Percentiles rank a stretch among this genome's conserved stretches.
phyloP scores from a whole-genome alignment of 2,329 filamentous ascomycete genomes.

The Penicillium janthinellum region DNA sequence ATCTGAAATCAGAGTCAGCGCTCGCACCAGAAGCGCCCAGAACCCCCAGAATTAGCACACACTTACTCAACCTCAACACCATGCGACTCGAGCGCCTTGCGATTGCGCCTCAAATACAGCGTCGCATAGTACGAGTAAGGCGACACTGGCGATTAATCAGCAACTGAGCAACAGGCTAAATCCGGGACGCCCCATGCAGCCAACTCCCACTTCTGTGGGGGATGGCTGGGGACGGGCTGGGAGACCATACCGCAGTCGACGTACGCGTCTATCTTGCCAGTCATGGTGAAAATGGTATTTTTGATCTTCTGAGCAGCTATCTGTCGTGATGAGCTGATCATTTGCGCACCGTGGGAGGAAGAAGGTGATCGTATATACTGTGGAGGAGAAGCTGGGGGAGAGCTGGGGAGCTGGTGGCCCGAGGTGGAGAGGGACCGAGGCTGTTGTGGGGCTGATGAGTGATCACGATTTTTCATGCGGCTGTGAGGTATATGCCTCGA shows the following conservation, averaged over 20 bases:
- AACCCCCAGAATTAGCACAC: no score
- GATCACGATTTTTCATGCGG: slow-evolving; percentile 18
- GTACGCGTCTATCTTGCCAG: slow-evolving; percentile 27
- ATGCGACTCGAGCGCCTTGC: slow-evolving; percentile 57
- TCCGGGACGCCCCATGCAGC: background rate
- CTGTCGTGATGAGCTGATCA: slow-evolving; percentile 5
- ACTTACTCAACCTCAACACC: slow-evolving; percentile 67
- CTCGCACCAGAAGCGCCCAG: background rate
- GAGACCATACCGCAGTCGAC: slow-evolving; percentile 26
- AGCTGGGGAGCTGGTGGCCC: slow-evolving; percentile 2
- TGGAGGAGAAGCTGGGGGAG: background rate
- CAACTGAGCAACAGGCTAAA: background rate
- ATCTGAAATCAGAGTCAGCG: slow-evolving; percentile 48
- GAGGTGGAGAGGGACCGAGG: slow-evolving; percentile 27
- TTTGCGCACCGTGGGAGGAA: background rate
- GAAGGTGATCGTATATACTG: slow-evolving; percentile 7
- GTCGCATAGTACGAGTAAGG: slow-evolving; percentile 58
- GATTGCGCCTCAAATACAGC: slow-evolving; percentile 60
- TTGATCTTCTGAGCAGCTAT: background rate
- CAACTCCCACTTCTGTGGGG: background rate
- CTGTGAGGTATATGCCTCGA: background rate
- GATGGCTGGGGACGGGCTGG: background rate
- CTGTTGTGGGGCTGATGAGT: slow-evolving; percentile 27
- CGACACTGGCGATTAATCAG: slow-evolving; percentile 56
- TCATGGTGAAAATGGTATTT: slow-evolving; percentile 11